Conservation (phyloP, 768 basidiomycete species). For the Multifurca ochricompacta region DNA sequence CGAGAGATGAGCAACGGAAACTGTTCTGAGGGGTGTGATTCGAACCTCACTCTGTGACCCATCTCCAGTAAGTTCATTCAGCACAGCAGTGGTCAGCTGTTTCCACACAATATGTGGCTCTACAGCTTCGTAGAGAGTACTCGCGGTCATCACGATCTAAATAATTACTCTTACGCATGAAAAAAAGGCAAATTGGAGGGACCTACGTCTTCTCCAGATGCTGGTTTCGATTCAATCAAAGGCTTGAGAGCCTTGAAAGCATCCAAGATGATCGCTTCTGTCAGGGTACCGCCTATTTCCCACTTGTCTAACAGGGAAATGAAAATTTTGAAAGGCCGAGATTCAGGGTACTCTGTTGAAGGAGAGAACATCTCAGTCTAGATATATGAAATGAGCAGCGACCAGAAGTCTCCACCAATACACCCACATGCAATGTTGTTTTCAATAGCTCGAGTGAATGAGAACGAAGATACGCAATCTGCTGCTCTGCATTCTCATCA, state of each 20-base stretch:
- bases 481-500: conserved; percentile 68
- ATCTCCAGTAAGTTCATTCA: conserved; percentile 44
- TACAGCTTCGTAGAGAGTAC: conserved; percentile 83
- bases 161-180: conserved; percentile 30
- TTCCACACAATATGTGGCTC: conserved; percentile 89
- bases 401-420: not conserved
- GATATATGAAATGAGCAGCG: not conserved
- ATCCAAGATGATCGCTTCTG: conserved; percentile 72
- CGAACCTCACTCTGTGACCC: conserved; percentile 42
- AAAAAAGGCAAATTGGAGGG: not conserved
- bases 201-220: conserved; percentile 55
- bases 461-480: conserved; percentile 59
- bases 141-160: conserved; percentile 65
- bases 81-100: conserved; percentile 51
- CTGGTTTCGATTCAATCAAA: conserved; percentile 43
- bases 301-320: conserved; percentile 93
- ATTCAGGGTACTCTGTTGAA: conserved; percentile 64
- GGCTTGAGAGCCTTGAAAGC: conserved; percentile 65
- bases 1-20: conserved; percentile 1
- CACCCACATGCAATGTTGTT: conserved; percentile 55
- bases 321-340: conserved; percentile 91
- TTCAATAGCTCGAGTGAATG: conserved; percentile 68
- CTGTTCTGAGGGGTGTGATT: not conserved
- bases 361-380: conserved; percentile 74
- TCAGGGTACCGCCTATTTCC: conserved; percentile 83